phyloP scores from a whole-genome alignment of 805 yeast species.

The Candida caryicola region DNA sequence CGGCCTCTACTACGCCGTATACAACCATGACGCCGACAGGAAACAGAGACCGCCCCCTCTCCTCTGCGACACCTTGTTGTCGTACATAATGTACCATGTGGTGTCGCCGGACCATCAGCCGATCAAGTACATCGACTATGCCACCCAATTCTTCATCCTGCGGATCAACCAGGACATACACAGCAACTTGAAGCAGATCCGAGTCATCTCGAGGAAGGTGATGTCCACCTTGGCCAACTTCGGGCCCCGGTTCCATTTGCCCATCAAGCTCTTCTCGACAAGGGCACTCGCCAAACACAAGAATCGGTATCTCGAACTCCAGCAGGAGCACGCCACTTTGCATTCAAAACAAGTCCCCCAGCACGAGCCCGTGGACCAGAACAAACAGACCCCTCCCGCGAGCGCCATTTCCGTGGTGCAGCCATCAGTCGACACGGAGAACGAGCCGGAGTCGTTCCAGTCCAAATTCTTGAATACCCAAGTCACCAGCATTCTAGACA shows the following conservation, averaged over 20 bases:
- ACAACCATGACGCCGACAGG: conserved; percentile 32
- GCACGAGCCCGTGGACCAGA: conserved; percentile 2
- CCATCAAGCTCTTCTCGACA: conserved; percentile 10
- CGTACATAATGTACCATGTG: conserved; percentile 9
- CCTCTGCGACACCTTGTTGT: conserved; percentile 9
- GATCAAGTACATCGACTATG: conserved; percentile 8
- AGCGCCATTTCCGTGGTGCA: background rate
- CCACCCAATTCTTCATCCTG: conserved; percentile 26
- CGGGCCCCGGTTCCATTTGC: conserved; percentile 3
- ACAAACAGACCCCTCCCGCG: background rate
- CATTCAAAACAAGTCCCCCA: conserved; percentile 4
- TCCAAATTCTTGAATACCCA: conserved; percentile 19
- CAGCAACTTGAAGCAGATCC: conserved; percentile 24
- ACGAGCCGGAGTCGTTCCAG: conserved; percentile 15
- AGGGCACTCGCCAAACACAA: conserved; percentile 1
- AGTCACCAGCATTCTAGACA: conserved; percentile 15
- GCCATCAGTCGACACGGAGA: background rate
- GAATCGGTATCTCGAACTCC: background rate
- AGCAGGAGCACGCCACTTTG: background rate
- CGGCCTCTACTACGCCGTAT: conserved; percentile 41
- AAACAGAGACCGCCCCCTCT: conserved; percentile 8
- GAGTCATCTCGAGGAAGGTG: conserved; percentile 18
- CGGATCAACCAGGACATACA: conserved; percentile 28
- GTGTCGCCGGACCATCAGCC: background rate
- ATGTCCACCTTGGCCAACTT: conserved; percentile 21